Percentiles rank a stretch among this genome's conserved stretches.
phyloP scores from a whole-genome alignment of 2,329 filamentous ascomycete genomes.

The Penicillium sclerotiorum region DNA sequence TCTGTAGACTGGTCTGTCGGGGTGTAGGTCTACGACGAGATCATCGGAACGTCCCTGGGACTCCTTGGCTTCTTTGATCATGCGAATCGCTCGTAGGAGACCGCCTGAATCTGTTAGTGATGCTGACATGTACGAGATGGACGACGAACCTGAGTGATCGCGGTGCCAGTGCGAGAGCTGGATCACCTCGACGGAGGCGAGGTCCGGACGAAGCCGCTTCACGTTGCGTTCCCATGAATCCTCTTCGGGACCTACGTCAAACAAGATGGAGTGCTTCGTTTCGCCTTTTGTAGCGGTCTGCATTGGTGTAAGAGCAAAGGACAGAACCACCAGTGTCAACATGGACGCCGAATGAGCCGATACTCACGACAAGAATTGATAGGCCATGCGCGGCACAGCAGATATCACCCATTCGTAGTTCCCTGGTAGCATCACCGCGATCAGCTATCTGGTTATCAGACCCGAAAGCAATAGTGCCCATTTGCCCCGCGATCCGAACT shows the following conservation, averaged over 20 bases:
- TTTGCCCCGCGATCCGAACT: constrained; percentile 46
- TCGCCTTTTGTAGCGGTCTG: constrained; percentile 53
- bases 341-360: neutral
- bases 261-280: constrained; percentile 52
- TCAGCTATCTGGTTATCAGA: constrained; percentile 36
- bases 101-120: constrained; percentile 41
- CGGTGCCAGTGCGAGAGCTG: constrained; percentile 59
- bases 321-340: too few relatives aligned
- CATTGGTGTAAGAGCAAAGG: too few relatives aligned
- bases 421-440: constrained; percentile 47
- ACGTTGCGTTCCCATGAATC: constrained; percentile 55
- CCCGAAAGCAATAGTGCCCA: constrained; percentile 46
- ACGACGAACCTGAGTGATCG: constrained; percentile 53
- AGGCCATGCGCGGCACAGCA: constrained; percentile 60
- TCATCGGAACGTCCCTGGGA: constrained; percentile 20
- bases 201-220: constrained; percentile 46
- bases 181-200: constrained; percentile 50
- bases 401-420: constrained; percentile 54
- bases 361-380: constrained; percentile 53
- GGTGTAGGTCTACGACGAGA: constrained; percentile 55
- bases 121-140: neutral
- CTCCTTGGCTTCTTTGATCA: constrained; percentile 49
- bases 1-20: constrained; percentile 54
- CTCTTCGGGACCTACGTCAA: constrained; percentile 58
- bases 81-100: constrained; percentile 51